Evolutionary conservation across 2,329 filamentous ascomycete species (phyloP), one percentile per base, ranked within the genome.

Genomic region (Septoria linicola): DNA sequence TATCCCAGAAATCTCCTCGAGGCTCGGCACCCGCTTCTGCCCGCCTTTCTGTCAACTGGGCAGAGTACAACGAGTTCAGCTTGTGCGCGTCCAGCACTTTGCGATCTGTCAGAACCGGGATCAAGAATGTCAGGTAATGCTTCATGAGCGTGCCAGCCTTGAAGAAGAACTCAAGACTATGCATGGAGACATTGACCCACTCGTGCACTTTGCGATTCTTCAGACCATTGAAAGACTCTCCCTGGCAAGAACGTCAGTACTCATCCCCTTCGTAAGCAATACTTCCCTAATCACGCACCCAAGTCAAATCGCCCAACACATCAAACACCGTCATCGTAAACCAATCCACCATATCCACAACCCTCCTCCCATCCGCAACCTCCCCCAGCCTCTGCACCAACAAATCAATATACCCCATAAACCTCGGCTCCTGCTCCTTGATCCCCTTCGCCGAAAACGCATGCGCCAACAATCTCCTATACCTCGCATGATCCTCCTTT

Each of bases 391-490:
- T 42, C 53, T 50, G 36, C 16, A 74, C 63, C 27, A 75, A 66
- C 5, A 73, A 51, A 44, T 70, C 60, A 14, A 72, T 66, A 51
- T 75, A 73, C 1, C 59, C 48, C 49, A 63, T 62, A 52, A 76
- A 41, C 61, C 69, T 65, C 1, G 65, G 66, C 54, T 71, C 66
- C 45, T 72, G 69, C 36, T 69, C 48, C 19, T 40, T 35, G 11
- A 74, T 53, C 1, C 70, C 70, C 43, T 67, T 67, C 23, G 54
- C 51, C 2, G 35, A 42, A 30, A 54, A 49, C 8, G 55, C 41
- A 20, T 59, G 45, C 8, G 49, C 44, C 4, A 58, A 31, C 14
- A 54, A 43, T 17, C 51, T 36, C 32, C 53, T 44, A 34, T 53
- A 42, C 20, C 42, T 13, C 20, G 48, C 34, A 34, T 55, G 50